Evolutionary conservation across 805 yeast species (phyloP), one percentile per base, ranked within the genome.

Genomic region (Candida maltosa): DNA sequence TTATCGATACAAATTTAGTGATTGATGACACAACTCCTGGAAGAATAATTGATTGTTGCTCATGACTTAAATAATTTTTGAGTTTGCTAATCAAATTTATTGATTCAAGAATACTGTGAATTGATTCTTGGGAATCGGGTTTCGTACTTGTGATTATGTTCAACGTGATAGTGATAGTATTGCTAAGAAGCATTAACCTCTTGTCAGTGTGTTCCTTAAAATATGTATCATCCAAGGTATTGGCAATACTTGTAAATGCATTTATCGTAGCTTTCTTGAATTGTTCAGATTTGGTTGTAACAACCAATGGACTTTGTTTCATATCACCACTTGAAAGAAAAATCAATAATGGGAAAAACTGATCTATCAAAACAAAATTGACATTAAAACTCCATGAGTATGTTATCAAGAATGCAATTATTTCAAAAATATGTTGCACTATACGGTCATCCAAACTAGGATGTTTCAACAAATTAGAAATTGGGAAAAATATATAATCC

Each of bases 401-500:
- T 9, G 42, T 32, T 5, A 54, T 35, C 12, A 67, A 50, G 32
- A 58, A 60, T 4, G 53, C 51, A 5, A 65, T 32, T 5, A 65
- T 52, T 3, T 45, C 42, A 15, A 67, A 46, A 4, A 64, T 43
- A 28, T 52, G 45, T 12, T 39, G 41, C 3, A 49, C 43, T 2
- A 54, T 49, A 1, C 36, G 19, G n/a, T 45, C 52, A 12, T 42
- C 40, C 5, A 65, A 46, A 4, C 24, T 28, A 5, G 55, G 48
- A 20, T 51, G 57, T 40, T 62, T 59, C 16, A 67, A 41, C 20
- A 63, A 41, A 30, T 44, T 51, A 4, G 70, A 52, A 11, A 66
- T 22, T 2, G 73, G 73, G 33, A 60, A 62, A 40, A 67, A 67
- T 2, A 67, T 48, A 39, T 66, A 66, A 48, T 66, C 72, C 0